Percentiles rank a stretch among this genome's conserved stretches.
Conservation (phyloP, 2,329 filamentous ascomycete species). For the Apiospora koreana region DNA sequence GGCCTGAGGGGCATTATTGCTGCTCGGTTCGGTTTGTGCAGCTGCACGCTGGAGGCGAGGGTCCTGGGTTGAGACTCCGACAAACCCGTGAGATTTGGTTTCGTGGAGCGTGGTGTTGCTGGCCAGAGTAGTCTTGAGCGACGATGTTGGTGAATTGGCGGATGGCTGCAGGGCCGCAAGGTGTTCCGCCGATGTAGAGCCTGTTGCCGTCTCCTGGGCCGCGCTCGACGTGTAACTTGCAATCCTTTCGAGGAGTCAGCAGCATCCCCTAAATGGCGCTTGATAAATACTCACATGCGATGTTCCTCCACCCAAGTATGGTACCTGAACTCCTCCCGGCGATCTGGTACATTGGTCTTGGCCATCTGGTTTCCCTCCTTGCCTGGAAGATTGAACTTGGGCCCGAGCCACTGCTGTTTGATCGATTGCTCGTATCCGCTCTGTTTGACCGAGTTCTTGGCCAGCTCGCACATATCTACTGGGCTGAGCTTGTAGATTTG, state of each 20-base stretch:
- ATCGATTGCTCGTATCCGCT: conserved; percentile 88
- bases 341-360: conserved; percentile 95
- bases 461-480: conserved; percentile 97
- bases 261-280: not conserved
- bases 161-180: conserved; percentile 24
- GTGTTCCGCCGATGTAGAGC: conserved; percentile 21
- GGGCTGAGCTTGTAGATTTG: conserved; percentile 98
- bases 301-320: conserved; percentile 84
- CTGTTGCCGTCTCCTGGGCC: conserved; percentile 2
- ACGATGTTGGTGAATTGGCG: conserved; percentile 29
- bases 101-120: conserved; percentile 9
- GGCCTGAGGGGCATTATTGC: not conserved
- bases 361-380: conserved; percentile 87
- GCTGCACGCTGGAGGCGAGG: conserved; percentile 16
- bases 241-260: conserved; percentile 16
- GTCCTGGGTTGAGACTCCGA: conserved; percentile 9
- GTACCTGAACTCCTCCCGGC: conserved; percentile 85
- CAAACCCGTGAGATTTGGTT: conserved; percentile 5
- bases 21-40: conserved; percentile 15
- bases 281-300: conserved; percentile 66
- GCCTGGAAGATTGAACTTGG: conserved; percentile 75
- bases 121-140: conserved; percentile 26
- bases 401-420: conserved; percentile 90
- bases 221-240: not conserved
- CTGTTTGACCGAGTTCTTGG: conserved; percentile 93